Base-by-base conservation (phyloP, 2,329 filamentous ascomycete genomes). In the Diaporthe amygdali region DNA sequence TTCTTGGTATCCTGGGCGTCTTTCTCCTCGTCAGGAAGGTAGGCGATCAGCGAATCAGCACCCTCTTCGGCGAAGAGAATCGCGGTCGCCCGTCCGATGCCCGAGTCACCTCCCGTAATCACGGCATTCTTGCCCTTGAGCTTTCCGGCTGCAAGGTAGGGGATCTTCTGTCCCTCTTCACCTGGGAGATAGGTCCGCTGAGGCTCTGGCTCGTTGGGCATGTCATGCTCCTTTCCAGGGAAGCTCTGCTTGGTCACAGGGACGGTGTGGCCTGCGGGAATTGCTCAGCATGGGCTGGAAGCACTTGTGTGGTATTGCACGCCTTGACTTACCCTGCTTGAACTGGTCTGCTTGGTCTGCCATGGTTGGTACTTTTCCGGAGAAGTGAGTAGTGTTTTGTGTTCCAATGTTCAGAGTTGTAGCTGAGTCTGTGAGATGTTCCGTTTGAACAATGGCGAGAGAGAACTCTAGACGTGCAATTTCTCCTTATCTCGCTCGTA, bases 61-160 rank as follows among this genome's bases (percentile, higher is more conserved):
- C 93, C 94, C 81, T 96, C 94, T 87, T 94, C 92, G 47, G 93
- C 93, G 76, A 92, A 96, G 0, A 96, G 85, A 20, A 96, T 87
- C 1, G 94, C 93, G 1, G 91, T 89, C 1, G 94, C 91, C 46
- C 93, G 90, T 8, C 94, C 93, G 74, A 96, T 96, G 2, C 94
- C 93, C 8, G 89, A 92, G 80, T 96, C 93, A 4, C 94, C 94
- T 20, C 93, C 93, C 0, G 94, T 96, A 76, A 96, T 96, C 71
- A 96, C 81, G 9, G 93, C 93, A 71, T 90, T 93, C 81, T 92
- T 93, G 73, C 90, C 93, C 76, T 89, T 82, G 8, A 96, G 88
- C 82, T 96, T 97, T 61, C 90, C 91, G 1, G 93, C 92, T 5
- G 92, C 89, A 78, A 91, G 90, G 83, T 96, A 96, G 59, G 87